A percentile compares a stretch with the other conserved stretches of the same genome.
Evolutionary conservation across 768 basidiomycete species (phyloP).

Genomic region (Termitomyces sp.): DNA sequence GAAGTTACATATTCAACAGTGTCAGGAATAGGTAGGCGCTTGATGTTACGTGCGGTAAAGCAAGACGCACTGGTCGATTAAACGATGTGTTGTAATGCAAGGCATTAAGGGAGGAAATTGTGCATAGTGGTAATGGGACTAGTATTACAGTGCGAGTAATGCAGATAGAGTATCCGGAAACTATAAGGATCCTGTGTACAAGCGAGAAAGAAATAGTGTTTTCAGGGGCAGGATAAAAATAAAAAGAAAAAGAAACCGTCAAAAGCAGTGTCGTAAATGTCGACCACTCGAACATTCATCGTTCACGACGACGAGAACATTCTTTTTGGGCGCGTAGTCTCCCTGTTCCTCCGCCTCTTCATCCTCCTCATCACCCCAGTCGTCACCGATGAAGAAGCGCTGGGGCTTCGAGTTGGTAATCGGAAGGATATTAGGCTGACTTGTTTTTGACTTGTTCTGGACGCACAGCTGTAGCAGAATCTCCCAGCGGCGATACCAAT

Average conservation of each 20-base stretch:
- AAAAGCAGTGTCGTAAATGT: constrained; percentile 5
- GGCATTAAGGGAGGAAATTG: background rate
- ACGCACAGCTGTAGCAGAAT: constrained; percentile 38
- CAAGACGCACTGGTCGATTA: background rate
- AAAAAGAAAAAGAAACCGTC: background rate
- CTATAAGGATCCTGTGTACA: background rate
- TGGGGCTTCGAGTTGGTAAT: constrained; percentile 5
- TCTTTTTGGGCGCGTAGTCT: constrained; percentile 7
- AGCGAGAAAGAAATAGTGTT: background rate
- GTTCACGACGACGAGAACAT: constrained; percentile 14
- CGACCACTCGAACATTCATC: background rate
- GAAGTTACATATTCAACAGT: background rate
- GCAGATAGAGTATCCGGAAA: background rate
- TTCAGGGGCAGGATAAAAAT: background rate
- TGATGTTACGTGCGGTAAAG: background rate
- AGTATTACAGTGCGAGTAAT: constrained; percentile 1
- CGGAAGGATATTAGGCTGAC: background rate
- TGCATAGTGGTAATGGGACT: background rate
- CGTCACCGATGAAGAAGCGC: constrained; percentile 17
- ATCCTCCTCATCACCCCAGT: constrained; percentile 7
- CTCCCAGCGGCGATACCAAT: constrained; percentile 53
- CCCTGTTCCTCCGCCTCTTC: constrained; percentile 15
- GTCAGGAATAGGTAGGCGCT: background rate
- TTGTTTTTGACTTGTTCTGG: constrained; percentile 11
- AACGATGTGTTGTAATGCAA: background rate